phyloP scores from a whole-genome alignment of 352 stramenopile genomes.

The Globisporangium barbulae region DNA sequence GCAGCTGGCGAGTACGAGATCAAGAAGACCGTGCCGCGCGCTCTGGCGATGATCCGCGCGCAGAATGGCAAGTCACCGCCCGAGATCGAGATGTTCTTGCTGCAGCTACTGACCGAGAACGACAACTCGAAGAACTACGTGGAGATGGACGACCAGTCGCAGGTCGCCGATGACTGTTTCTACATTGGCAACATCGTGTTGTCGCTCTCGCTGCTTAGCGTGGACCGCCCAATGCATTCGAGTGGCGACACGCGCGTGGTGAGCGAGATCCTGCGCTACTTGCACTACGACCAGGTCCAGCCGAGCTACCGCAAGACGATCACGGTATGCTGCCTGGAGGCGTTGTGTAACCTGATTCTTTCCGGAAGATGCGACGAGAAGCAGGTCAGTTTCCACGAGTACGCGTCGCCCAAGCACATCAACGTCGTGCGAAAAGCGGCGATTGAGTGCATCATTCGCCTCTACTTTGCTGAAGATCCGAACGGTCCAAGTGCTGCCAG shows the following conservation, averaged over 20 bases:
- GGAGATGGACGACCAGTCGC: slow-evolving; percentile 83
- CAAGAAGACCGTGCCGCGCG: slow-evolving; percentile 81
- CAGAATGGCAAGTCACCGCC: slow-evolving; percentile 76
- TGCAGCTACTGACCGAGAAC: slow-evolving; percentile 79
- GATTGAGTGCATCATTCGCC: slow-evolving; percentile 79
- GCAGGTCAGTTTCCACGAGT: slow-evolving; percentile 66
- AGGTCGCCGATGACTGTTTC: slow-evolving; percentile 83
- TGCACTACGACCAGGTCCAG: slow-evolving; percentile 85
- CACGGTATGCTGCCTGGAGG: slow-evolving; percentile 79
- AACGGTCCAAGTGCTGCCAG: slow-evolving; percentile 19
- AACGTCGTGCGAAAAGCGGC: slow-evolving; percentile 78
- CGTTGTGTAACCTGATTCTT: slow-evolving; percentile 75
- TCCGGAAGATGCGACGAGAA: slow-evolving; percentile 66
- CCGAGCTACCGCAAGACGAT: slow-evolving; percentile 81
- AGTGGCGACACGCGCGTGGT: slow-evolving; percentile 51
- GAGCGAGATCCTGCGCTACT: slow-evolving; percentile 68
- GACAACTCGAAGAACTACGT: slow-evolving; percentile 90
- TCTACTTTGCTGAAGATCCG: slow-evolving; percentile 83
- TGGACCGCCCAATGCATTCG: slow-evolving; percentile 56
- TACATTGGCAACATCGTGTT: slow-evolving; percentile 81
- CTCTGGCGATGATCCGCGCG: slow-evolving; percentile 69
- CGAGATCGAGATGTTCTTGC: slow-evolving; percentile 76
- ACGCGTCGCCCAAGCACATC: slow-evolving; percentile 65
- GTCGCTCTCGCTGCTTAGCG: slow-evolving; percentile 60
- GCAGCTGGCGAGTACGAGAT: slow-evolving; percentile 84